Conservation (phyloP, 2,329 filamentous ascomycete species). For the Ophiostoma novo-ulmi region DNA sequence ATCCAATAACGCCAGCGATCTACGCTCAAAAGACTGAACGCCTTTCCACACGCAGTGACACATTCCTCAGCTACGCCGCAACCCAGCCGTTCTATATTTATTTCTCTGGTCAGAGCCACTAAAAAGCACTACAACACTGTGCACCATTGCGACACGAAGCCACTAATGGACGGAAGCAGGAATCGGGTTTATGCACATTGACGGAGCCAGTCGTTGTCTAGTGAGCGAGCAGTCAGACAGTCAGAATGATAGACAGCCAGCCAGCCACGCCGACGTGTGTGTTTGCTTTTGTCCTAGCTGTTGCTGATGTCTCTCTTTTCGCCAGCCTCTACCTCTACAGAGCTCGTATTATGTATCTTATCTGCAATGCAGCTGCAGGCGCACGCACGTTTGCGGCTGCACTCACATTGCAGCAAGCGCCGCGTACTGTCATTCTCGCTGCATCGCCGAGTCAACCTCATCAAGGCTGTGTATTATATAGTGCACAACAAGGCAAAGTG, state of each 20-base stretch:
- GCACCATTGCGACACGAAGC: too few species aligned
- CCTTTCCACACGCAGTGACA: not conserved
- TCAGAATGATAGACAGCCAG: not conserved
- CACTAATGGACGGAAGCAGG: not conserved
- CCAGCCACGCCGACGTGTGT: constrained; percentile 4
- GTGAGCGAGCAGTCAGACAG: too few species aligned
- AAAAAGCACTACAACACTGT: too few species aligned
- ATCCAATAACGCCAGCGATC: not conserved
- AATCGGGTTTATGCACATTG: constrained; percentile 7
- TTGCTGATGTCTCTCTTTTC: not conserved
- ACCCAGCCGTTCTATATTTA: not conserved
- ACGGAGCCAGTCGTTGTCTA: not conserved
- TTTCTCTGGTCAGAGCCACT: not conserved
- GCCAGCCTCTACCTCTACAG: not conserved
- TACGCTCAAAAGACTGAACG: not conserved
- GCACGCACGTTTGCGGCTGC: constrained; percentile 11
- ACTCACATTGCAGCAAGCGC: not conserved
- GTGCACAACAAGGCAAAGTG: not conserved
- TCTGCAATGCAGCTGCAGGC: not conserved
- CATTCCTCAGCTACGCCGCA: not conserved
- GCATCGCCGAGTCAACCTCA: constrained; percentile 3
- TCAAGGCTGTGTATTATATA: constrained; percentile 5
- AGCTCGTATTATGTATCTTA: not conserved
- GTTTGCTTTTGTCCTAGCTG: not conserved
- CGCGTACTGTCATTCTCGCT: not conserved